phyloP scores from a whole-genome alignment of 1,284 basidiomycete genomes.

The Sanguinoderma infundibulare region DNA sequence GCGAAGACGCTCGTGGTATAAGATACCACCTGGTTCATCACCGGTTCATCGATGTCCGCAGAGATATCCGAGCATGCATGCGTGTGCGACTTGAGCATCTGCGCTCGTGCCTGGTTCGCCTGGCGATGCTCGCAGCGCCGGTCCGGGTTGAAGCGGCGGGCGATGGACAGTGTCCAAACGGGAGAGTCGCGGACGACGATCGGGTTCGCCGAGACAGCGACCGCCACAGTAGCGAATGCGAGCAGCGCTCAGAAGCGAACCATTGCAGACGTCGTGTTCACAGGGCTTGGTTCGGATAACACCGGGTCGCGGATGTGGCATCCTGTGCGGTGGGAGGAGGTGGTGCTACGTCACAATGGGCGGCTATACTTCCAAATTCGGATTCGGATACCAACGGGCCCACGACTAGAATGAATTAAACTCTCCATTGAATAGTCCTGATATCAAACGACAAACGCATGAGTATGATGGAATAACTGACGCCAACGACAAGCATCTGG shows the following conservation, averaged over 20 bases:
- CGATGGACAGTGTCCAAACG: conserved; percentile 29
- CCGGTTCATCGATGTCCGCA: conserved; percentile 28
- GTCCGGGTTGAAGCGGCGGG: conserved; percentile 30
- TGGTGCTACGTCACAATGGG: too few species aligned
- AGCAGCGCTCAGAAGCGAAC: conserved; percentile 23
- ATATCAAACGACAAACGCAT: too few species aligned
- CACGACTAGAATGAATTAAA: too few species aligned
- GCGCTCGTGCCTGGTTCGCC: conserved; percentile 32
- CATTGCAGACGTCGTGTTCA: conserved; percentile 18
- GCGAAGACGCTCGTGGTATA: conserved; percentile 31
- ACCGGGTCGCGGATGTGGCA: too few species aligned
- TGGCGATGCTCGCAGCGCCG: conserved; percentile 20
- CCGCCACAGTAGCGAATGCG: conserved; percentile 18
- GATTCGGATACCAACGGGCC: too few species aligned
- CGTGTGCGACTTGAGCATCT: conserved; percentile 25
- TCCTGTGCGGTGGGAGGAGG: too few species aligned
- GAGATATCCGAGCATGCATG: conserved; percentile 18
- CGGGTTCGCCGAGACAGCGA: conserved; percentile 27
- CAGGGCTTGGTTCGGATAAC: too few species aligned
- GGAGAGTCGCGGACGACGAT: conserved; percentile 29
- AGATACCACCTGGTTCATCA: conserved; percentile 30
- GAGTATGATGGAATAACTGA: too few species aligned
- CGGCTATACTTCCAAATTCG: too few species aligned
- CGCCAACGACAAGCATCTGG: too few species aligned
- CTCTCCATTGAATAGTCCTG: too few species aligned